Conservation (phyloP, 2,329 filamentous ascomycete genomes). For the Xylaria sp. region DNA sequence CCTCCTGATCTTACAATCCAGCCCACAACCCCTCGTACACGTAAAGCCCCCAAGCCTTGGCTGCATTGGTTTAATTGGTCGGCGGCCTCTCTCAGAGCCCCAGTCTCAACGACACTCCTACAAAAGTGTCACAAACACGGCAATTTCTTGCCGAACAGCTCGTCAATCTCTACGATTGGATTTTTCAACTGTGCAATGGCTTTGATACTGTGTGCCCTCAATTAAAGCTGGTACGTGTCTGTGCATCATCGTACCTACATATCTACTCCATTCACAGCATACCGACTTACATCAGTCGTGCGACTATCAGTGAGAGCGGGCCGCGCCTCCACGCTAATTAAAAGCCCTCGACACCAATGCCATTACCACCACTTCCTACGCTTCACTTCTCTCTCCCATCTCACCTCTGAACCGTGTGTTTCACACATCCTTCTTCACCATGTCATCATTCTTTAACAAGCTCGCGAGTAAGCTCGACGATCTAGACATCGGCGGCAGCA, state of each 20-base stretch:
- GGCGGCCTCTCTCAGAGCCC: slow-evolving; percentile 16
- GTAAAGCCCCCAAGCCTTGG: slow-evolving; percentile 19
- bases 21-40: not conserved
- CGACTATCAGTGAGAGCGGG: not conserved
- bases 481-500: slow-evolving; percentile 35
- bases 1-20: not conserved
- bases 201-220: too few relatives aligned
- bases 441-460: slow-evolving; percentile 42
- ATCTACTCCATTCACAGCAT: too few relatives aligned
- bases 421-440: slow-evolving; percentile 6
- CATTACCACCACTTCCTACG: not conserved
- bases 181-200: slow-evolving; percentile 20
- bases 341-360: not conserved
- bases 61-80: slow-evolving; percentile 15
- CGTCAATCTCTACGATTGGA: not conserved
- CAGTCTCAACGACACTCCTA: slow-evolving; percentile 13
- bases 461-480: slow-evolving; percentile 41
- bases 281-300: not conserved
- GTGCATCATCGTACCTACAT: not conserved
- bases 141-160: slow-evolving; percentile 23
- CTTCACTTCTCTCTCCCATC: not conserved
- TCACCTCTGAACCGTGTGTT: not conserved
- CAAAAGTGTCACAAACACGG: slow-evolving; percentile 7
- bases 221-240: too few relatives aligned
- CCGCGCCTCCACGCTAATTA: slow-evolving; percentile 1